A percentile compares a stretch with the other conserved stretches of the same genome.
These are phyloP conservation scores for Rhododendron henanense DNA, from an alignment of 148 eudicot genomes.

Conservation along the genomic window DNA sequence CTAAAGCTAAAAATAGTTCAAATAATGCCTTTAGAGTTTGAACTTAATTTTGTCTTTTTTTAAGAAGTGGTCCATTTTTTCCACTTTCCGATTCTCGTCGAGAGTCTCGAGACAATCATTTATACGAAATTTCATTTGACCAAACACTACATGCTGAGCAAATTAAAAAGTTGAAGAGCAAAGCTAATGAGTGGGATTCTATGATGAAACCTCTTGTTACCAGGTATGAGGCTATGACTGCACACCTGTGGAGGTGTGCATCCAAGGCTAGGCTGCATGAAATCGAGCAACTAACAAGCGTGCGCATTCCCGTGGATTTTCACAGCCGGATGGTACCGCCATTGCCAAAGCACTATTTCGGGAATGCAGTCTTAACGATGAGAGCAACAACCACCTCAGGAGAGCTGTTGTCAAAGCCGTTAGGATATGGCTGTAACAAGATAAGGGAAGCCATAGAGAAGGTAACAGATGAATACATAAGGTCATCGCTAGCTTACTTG, in stretches of 20 bases:
- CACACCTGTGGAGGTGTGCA: neutral
- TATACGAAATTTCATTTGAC: too few relatives aligned
- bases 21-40: too few relatives aligned
- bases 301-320: neutral
- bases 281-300: neutral
- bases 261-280: neutral
- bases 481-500: slow-evolving; percentile 25
- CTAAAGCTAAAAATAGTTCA: too few relatives aligned
- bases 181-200: neutral
- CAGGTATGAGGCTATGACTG: neutral
- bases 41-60: too few relatives aligned
- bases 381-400: slow-evolving; percentile 7
- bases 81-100: too few relatives aligned
- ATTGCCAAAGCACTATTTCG: neutral
- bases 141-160: neutral
- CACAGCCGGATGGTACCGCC: neutral
- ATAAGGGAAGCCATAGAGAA: slow-evolving; percentile 28
- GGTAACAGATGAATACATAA: slow-evolving; percentile 23
- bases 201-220: neutral
- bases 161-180: neutral
- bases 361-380: neutral
- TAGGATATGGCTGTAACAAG: slow-evolving; percentile 27
- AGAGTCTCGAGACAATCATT: too few relatives aligned
- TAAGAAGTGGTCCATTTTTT: too few relatives aligned
- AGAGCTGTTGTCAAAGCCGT: slow-evolving; percentile 31